Percentiles rank a stretch among this genome's conserved stretches.
Conservation (phyloP, 371 early-diverging fungal genomes). For the Mucor circinelloides region DNA sequence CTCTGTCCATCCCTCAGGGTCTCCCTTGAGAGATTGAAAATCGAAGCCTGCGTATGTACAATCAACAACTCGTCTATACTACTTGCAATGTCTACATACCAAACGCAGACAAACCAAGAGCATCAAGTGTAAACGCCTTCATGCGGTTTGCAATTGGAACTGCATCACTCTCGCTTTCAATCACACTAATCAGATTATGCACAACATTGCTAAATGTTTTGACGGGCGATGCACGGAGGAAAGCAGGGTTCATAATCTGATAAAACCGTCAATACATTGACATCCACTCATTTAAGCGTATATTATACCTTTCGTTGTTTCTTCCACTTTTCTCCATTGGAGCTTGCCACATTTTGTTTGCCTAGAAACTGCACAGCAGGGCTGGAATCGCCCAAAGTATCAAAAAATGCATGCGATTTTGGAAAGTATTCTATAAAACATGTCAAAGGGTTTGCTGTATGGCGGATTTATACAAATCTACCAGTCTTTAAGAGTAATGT, state of each 20-base stretch:
- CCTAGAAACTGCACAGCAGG: constrained; percentile 26
- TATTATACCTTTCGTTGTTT: constrained; percentile 29
- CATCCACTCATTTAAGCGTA: background rate
- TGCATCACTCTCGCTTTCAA: constrained; percentile 14
- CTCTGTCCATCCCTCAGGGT: constrained; percentile 31
- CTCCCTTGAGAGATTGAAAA: constrained; percentile 28
- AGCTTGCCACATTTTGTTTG: constrained; percentile 22
- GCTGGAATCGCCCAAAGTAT: background rate
- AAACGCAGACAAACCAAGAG: constrained; percentile 37
- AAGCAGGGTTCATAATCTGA: constrained; percentile 39
- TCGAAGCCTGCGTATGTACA: constrained; percentile 25
- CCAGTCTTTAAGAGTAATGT: constrained; percentile 26
- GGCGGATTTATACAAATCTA: background rate
- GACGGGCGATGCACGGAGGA: constrained; percentile 35
- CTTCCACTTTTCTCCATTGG: constrained; percentile 40
- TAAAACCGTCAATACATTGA: background rate
- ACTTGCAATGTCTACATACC: constrained; percentile 8
- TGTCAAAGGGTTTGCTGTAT: background rate
- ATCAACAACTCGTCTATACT: background rate
- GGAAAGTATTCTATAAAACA: constrained; percentile 10
- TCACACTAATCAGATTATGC: constrained; percentile 13
- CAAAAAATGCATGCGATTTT: constrained; percentile 5
- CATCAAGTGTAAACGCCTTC: constrained; percentile 38
- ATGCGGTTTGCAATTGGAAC: constrained; percentile 11
- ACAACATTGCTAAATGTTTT: constrained; percentile 24